A percentile compares a stretch with the other conserved stretches of the same genome.
Conservation (phyloP, 192 early-diverging fungal species). For the Linnemannia elongata region DNA sequence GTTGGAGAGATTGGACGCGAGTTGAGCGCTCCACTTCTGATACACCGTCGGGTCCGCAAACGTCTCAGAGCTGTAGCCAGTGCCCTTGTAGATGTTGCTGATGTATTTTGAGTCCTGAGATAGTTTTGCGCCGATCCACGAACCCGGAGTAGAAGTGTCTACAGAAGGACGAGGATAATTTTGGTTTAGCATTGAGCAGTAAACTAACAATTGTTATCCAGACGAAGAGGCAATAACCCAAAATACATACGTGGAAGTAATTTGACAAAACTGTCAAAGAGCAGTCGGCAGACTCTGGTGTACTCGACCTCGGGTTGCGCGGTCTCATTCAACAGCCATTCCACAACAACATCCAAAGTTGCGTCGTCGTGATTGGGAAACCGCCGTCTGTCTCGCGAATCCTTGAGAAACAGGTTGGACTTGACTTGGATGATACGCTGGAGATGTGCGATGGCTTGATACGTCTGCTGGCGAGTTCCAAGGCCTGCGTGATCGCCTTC, state of each 20-base stretch:
- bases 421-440: conserved; percentile 73
- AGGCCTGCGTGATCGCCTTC: conserved; percentile 70
- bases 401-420: conserved; percentile 62
- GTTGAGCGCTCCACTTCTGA: conserved; percentile 48
- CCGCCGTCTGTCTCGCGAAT: conserved; percentile 54
- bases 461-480: conserved; percentile 69
- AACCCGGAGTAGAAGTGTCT: conserved; percentile 23
- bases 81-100: neutral
- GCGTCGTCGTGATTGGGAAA: conserved; percentile 61
- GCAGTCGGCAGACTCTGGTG: conserved; percentile 70
- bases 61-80: conserved; percentile 1
- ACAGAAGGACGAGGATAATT: neutral
- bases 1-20: conserved; percentile 42
- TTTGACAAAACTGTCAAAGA: conserved; percentile 71
- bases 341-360: conserved; percentile 63
- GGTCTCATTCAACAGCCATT: conserved; percentile 73
- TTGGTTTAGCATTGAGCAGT: neutral
- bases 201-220: neutral
- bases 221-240: neutral
- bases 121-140: conserved; percentile 42
- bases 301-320: conserved; percentile 67
- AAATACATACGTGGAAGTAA: conserved; percentile 59
- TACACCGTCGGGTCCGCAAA: conserved; percentile 15
- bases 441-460: conserved; percentile 67
- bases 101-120: conserved; percentile 25